These are phyloP conservation scores for Nissolia schottii DNA, from an alignment of 306 rosid genomes.

Conservation along the genomic window DNA sequence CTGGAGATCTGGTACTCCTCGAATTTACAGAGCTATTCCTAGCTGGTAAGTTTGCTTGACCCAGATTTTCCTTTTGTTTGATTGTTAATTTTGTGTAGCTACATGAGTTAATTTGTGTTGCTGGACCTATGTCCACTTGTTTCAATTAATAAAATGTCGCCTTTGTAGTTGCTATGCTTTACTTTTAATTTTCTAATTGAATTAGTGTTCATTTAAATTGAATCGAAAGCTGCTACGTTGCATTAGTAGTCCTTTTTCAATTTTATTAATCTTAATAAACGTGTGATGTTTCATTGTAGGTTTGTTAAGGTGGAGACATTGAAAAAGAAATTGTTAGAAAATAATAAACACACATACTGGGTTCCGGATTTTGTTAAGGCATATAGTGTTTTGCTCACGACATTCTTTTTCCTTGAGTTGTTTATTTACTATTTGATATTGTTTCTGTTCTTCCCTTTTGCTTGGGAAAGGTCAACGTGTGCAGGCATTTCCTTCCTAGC, in stretches of 20 bases:
- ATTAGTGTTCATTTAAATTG: background rate
- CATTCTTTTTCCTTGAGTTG: background rate
- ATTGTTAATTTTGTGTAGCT: slow-evolving; percentile 16
- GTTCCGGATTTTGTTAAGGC: slow-evolving; percentile 99
- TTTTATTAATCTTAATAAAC: background rate
- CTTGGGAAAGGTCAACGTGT: background rate
- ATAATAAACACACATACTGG: slow-evolving; percentile 86
- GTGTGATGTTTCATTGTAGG: slow-evolving; percentile 44
- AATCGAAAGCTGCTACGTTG: background rate
- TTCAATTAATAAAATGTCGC: too few species aligned
- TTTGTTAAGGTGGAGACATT: slow-evolving; percentile 81
- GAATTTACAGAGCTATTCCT: slow-evolving; percentile 93
- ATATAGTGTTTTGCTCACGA: background rate
- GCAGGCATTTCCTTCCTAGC: background rate
- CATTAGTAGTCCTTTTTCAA: background rate
- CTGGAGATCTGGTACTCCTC: slow-evolving; percentile 93
- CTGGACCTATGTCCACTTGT: too few species aligned
- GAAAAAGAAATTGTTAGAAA: slow-evolving; percentile 79
- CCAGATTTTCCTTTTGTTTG: slow-evolving; percentile 3
- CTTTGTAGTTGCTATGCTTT: background rate
- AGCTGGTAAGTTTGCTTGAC: slow-evolving; percentile 67
- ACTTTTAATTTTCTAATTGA: background rate
- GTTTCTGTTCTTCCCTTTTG: background rate
- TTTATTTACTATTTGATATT: background rate
- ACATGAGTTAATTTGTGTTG: background rate